phyloP scores from a whole-genome alignment of 352 stramenopile genomes.

The Hyaloperonospora arabidopsidis region DNA sequence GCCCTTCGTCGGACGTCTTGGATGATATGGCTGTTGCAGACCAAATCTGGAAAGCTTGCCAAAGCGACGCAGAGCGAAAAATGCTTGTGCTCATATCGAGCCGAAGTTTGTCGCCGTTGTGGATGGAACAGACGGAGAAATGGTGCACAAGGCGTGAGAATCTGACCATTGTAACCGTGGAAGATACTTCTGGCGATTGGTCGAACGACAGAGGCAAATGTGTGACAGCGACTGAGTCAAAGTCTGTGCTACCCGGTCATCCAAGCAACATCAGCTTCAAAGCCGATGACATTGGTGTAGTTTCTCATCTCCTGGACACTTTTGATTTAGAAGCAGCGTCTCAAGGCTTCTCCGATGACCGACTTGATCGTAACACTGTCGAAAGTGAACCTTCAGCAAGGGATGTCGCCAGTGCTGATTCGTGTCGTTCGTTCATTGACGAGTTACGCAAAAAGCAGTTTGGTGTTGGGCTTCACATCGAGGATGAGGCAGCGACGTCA shows the following conservation, averaged over 20 bases:
- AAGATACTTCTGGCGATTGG: background rate
- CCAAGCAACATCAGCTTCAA: background rate
- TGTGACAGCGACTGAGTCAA: background rate
- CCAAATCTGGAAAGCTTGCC: constrained; percentile 30
- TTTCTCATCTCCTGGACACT: constrained; percentile 5
- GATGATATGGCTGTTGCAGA: constrained; percentile 20
- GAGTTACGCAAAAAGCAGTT: constrained; percentile 67
- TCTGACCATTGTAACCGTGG: constrained; percentile 5
- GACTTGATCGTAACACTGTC: constrained; percentile 3
- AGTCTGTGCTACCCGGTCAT: background rate
- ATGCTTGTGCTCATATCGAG: constrained; percentile 20
- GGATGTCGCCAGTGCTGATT: constrained; percentile 6
- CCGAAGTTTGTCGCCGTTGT: constrained; percentile 19
- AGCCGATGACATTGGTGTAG: background rate
- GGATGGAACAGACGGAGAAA: constrained; percentile 15
- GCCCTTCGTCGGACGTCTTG: background rate
- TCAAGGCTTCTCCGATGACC: constrained; percentile 10
- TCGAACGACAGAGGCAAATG: background rate
- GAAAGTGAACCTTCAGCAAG: background rate
- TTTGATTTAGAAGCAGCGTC: constrained; percentile 4
- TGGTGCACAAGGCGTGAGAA: constrained; percentile 19
- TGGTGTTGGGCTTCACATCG: constrained; percentile 61
- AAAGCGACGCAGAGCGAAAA: constrained; percentile 29
- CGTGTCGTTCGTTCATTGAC: constrained; percentile 51
- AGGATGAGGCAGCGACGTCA: constrained; percentile 42